Percentiles rank a stretch among this genome's conserved stretches.
Evolutionary conservation across 2,329 filamentous ascomycete genomes (phyloP).

Genomic region (Fonsecaea pedrosoi): DNA sequence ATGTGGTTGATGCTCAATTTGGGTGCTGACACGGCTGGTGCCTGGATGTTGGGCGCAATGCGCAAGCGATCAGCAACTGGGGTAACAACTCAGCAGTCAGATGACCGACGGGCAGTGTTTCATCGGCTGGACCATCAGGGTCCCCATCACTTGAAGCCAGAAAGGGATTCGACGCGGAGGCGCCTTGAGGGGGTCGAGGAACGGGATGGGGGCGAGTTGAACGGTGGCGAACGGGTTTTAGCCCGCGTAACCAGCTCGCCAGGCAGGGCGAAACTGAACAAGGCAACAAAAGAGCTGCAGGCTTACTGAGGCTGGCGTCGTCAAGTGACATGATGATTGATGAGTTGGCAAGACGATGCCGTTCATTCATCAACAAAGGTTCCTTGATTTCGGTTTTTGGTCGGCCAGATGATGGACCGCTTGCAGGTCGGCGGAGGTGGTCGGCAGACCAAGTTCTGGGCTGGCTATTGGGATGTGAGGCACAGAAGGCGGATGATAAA

Average conservation of each 20-base stretch:
- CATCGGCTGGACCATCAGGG: constrained; percentile 23
- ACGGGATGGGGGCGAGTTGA: constrained; percentile 10
- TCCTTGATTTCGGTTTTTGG: constrained; percentile 1
- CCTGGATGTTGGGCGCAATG: constrained; percentile 23
- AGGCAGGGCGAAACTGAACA: constrained; percentile 18
- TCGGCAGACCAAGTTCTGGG: not conserved
- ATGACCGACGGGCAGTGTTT: constrained; percentile 28
- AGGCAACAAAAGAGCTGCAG: constrained; percentile 21
- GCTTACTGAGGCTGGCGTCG: constrained; percentile 29
- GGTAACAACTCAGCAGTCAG: constrained; percentile 29
- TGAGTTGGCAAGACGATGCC: constrained; percentile 24
- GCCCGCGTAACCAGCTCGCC: not conserved
- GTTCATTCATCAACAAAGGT: constrained; percentile 6
- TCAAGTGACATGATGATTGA: constrained; percentile 34
- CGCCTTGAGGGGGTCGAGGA: constrained; percentile 12
- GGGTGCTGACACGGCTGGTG: constrained; percentile 21
- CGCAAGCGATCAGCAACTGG: constrained; percentile 24
- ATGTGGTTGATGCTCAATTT: constrained; percentile 18
- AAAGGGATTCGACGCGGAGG: constrained; percentile 26
- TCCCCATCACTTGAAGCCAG: constrained; percentile 10
- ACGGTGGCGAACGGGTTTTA: constrained; percentile 2
- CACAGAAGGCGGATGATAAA: not conserved
- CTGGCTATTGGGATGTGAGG: constrained; percentile 1
- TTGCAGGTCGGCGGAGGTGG: not conserved
- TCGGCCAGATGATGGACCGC: constrained; percentile 2